phyloP scores from a whole-genome alignment of 225 moss, liverwort and hornwort species.

The Bryoerythrophyllum caledonicum region DNA sequence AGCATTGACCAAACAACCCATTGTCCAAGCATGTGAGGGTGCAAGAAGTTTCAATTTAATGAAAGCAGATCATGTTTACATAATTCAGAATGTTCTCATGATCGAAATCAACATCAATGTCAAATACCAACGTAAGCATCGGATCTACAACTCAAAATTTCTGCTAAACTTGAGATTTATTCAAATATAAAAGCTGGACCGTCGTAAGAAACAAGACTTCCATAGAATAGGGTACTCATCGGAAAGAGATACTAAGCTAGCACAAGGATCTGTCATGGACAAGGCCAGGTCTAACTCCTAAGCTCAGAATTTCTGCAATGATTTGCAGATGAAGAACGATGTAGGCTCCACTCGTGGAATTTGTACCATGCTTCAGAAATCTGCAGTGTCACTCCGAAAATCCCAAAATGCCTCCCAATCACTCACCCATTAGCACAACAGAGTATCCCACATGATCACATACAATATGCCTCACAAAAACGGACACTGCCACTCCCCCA shows the following conservation, averaged over 20 bases:
- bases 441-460: neutral
- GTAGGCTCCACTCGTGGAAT: neutral
- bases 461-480: neutral
- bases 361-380: neutral
- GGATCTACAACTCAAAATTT: neutral
- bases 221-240: neutral
- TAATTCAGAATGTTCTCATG: neutral
- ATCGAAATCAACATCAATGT: neutral
- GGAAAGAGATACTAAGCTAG: neutral
- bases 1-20: neutral
- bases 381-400: conserved; percentile 4
- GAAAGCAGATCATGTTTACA: neutral
- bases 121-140: neutral
- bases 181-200: neutral
- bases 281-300: neutral
- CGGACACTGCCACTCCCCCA: neutral
- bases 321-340: neutral
- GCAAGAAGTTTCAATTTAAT: neutral
- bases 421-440: conserved; percentile 1
- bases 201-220: neutral
- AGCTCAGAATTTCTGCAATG: neutral
- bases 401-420: neutral
- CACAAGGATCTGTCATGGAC: neutral
- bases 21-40: neutral
- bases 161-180: neutral